Conservation (phyloP, 192 early-diverging fungal species). For the Rhizoclosmatium sp. region DNA sequence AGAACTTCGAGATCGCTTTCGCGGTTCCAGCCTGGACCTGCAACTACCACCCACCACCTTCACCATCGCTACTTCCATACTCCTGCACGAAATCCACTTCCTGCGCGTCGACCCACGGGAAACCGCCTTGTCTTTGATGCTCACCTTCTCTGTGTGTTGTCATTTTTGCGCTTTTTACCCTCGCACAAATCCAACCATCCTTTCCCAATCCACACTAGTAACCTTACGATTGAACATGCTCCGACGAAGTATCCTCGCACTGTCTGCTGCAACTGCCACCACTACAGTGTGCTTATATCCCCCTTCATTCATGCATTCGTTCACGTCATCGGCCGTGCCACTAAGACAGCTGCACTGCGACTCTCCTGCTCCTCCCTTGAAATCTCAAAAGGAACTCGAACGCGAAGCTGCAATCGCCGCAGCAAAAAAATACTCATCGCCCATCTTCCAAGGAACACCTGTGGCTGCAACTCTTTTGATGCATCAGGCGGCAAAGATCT, state of each 20-base stretch:
- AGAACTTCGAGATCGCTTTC: background rate
- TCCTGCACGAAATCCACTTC: background rate
- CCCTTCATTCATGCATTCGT: no score
- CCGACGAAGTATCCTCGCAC: no score
- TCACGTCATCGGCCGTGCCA: no score
- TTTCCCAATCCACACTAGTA: no score
- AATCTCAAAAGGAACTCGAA: background rate
- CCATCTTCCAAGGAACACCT: slow-evolving; percentile 59
- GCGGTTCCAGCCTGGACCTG: background rate
- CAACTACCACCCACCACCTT: background rate
- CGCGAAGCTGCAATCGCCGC: background rate
- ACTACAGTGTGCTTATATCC: no score
- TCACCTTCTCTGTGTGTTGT: slow-evolving; percentile 38
- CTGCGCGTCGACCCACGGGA: background rate
- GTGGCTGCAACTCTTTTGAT: slow-evolving; percentile 62
- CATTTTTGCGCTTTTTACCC: slow-evolving; percentile 21
- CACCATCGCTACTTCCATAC: background rate
- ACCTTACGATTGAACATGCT: no score
- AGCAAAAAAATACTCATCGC: slow-evolving; percentile 38
- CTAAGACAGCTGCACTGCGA: background rate
- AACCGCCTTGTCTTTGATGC: background rate
- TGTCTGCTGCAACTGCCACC: no score
- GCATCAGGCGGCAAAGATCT: slow-evolving; percentile 48
- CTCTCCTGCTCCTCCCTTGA: background rate
- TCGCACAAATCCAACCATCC: no score